These are phyloP conservation scores for Zoysia pacifica DNA, from an alignment of 176 grass and related monocot species.

Conservation along the genomic window DNA sequence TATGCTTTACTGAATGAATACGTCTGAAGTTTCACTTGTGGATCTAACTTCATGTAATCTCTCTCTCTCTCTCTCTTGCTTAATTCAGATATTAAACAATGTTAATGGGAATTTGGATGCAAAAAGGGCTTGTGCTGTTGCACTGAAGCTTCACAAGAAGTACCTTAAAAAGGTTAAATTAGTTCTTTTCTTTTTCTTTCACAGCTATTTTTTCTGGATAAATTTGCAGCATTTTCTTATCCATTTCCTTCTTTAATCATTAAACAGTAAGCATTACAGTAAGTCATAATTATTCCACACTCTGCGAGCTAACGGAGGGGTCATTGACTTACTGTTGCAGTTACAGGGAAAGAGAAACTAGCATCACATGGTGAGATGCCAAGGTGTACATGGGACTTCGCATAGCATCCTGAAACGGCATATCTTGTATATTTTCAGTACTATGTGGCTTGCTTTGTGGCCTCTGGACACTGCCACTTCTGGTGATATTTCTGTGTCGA, in stretches of 20 bases:
- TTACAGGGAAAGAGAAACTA: constrained; percentile 52
- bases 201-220: background rate
- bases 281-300: background rate
- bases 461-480: background rate
- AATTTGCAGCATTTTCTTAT: background rate
- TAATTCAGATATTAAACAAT: constrained; percentile 79
- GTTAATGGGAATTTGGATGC: constrained; percentile 81
- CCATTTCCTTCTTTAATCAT: background rate
- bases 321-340: constrained; percentile 18
- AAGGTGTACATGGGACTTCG: background rate
- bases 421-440: background rate
- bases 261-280: background rate
- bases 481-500: background rate
- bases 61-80: constrained; percentile 6
- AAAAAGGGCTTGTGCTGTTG: constrained; percentile 74
- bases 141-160: constrained; percentile 90
- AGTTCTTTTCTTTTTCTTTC: background rate
- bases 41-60: background rate
- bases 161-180: constrained; percentile 77
- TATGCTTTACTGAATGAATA: background rate
- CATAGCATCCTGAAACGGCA: background rate
- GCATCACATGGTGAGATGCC: background rate
- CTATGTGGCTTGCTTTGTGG: background rate
- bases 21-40: background rate
- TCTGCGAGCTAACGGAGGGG: background rate